These are phyloP conservation scores for Yarrowia hollandica DNA, from an alignment of 805 yeast genomes.

Conservation along the genomic window DNA sequence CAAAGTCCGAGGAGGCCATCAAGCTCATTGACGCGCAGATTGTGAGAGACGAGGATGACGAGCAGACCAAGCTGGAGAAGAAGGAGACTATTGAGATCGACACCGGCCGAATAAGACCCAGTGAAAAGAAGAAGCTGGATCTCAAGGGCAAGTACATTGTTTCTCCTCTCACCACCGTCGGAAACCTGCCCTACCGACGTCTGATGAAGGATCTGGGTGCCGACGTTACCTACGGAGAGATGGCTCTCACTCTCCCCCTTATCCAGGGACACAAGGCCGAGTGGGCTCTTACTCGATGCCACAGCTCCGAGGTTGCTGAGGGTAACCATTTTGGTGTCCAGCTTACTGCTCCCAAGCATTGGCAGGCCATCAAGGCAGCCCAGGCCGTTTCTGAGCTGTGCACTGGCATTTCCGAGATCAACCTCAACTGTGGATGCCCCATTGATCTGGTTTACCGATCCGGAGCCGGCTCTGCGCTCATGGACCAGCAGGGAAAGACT, in stretches of 20 bases:
- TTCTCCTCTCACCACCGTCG: constrained; percentile 96
- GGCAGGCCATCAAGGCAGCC: constrained; percentile 94
- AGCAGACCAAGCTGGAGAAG: constrained; percentile 42
- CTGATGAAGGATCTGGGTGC: constrained; percentile 89
- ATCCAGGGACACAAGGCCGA: constrained; percentile 89
- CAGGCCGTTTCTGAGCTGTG: constrained; percentile 66
- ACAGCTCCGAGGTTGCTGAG: constrained; percentile 59
- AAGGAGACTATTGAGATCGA: constrained; percentile 48
- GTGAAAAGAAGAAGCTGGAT: constrained; percentile 78
- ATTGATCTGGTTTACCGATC: constrained; percentile 89
- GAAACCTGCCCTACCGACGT: constrained; percentile 92
- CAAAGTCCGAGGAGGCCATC: constrained; percentile 56
- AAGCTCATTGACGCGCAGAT: constrained; percentile 57
- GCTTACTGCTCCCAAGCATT: constrained; percentile 84
- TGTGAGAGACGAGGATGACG: constrained; percentile 39
- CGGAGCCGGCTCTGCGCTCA: constrained; percentile 93
- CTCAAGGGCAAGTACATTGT: constrained; percentile 76
- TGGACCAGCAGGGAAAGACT: constrained; percentile 85
- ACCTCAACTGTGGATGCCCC: constrained; percentile 96
- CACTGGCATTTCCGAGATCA: constrained; percentile 71
- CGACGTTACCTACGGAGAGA: constrained; percentile 90
- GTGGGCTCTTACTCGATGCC: constrained; percentile 97
- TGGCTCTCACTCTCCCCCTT: constrained; percentile 86
- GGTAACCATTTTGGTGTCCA: constrained; percentile 88
- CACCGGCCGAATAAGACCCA: constrained; percentile 40